Conservation (phyloP, 2,329 filamentous ascomycete species). For the Anisogramma anomala region DNA sequence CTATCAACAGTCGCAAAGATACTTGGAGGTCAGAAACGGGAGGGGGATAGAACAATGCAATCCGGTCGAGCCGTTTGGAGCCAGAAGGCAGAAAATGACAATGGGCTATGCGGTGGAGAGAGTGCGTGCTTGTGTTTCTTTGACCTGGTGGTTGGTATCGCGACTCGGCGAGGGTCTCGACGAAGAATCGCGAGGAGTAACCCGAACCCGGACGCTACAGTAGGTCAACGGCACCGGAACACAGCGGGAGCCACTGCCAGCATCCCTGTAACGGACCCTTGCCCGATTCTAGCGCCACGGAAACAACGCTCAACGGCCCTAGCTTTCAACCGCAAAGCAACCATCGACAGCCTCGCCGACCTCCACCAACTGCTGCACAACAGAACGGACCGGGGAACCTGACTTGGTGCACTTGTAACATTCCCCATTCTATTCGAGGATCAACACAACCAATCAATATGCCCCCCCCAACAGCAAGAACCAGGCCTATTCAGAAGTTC, state of each 20-base stretch:
- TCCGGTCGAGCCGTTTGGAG: not conserved
- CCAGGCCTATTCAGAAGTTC: conserved; percentile 43
- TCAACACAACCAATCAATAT: no score
- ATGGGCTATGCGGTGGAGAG: not conserved
- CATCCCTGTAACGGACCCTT: no score
- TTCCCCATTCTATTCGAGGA: no score
- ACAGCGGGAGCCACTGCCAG: not conserved
- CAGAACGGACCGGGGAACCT: no score
- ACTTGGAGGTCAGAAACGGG: not conserved
- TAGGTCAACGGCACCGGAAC: no score
- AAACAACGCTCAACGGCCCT: not conserved
- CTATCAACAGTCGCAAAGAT: not conserved
- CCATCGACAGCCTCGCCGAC: conserved; percentile 1
- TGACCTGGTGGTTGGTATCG: not conserved
- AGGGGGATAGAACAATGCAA: conserved; percentile 5
- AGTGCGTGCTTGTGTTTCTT: conserved; percentile 1
- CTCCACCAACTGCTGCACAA: conserved; percentile 5
- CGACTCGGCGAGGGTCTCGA: conserved; percentile 5
- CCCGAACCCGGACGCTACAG: conserved; percentile 7
- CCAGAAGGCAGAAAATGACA: not conserved
- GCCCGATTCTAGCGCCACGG: no score
- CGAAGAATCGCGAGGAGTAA: conserved; percentile 7
- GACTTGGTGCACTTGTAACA: no score
- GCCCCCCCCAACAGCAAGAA: conserved; percentile 20
- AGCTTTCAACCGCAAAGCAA: conserved; percentile 4